Evolutionary conservation across 192 early-diverging fungal genomes (phyloP), one percentile per base, ranked within the genome.

Genomic region (Coemansia sp.): DNA sequence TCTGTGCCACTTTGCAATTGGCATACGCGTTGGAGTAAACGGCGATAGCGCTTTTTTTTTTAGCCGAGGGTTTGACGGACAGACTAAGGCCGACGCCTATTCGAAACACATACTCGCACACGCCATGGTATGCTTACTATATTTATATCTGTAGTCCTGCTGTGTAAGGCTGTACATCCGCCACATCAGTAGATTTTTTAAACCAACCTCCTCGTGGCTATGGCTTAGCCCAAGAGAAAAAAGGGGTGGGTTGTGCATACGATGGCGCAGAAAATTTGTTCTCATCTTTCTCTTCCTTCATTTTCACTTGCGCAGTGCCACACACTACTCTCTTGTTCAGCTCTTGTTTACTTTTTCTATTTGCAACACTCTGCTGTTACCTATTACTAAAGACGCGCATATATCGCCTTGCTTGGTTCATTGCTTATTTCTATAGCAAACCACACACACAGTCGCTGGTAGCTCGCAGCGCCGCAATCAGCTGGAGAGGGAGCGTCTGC

Each of bases 401-500:
- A 22, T 15, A 20, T 2, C 27, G 27, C 13, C 39, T 20, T 64
- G 4, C 20, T 41, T 43, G 20, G 31, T 64, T 24, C 33, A 41
- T n/a, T 27, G 5, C 24, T 11, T 46, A 40, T 58, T 43, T 58
- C 20, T 67, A n/a, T 46, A 70, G 69, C 34, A 61, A 52, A 40
- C n/a, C 39, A 11, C 20, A 24, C 20, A 39, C 13, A 31, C 29
- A 3, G 34, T 22, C 33, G 16, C 10, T 15, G 36, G 31, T 22
- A 31, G 44, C 11, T 63, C n/a, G 20, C 24, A 38, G 38, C 24
- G 63, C 62, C 69, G 64, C 33, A 24, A 39, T 15, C 76, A 70
- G 22, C 64, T 79, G 36, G 72, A 71, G 53, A 61, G 57, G 36
- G 66, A 62, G 62, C 77, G 65, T 47, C 46, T 40, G 22, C 13